Evolutionary conservation across 371 early-diverging fungal genomes (phyloP), one percentile per base, ranked within the genome.

Genomic region (Apophysomyces ossiformis): DNA sequence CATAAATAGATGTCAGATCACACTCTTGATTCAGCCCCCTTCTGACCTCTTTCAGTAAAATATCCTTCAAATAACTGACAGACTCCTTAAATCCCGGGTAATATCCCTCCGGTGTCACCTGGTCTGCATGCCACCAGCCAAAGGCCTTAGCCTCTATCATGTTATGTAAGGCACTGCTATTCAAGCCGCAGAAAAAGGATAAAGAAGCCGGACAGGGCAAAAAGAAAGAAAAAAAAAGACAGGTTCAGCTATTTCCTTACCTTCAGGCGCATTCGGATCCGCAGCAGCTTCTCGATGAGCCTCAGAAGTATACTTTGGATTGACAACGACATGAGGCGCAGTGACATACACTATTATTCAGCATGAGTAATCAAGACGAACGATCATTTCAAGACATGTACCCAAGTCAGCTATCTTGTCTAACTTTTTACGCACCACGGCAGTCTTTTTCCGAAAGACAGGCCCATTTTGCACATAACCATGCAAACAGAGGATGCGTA

Each of bases 391-490:
- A 13, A n/a, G n/a, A 13, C 16, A n/a, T 18, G 66, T 78, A 86
- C 89, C 86, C n/a, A 89, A 64, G 35, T 88, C 88, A 7, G 88
- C 89, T 21, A 82, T 64, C 16, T 79, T 81, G 60, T 87, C 87
- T 21, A 89, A 70, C 38, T 86, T 79, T 69, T 89, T 90, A 43
- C 90, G 80, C 46, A 92, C 79, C 8, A 87, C 89, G 0, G 88
- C 86, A 2, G 90, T 90, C 70, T 89, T 86, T 59, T 88, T 86
- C 16, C 85, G 77, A 68, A 91, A 91, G 1, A 90, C 81, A 35
- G 72, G 37, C 0, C 83, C 88, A 69, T 92, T 92, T 73, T 93
- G 93, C 18, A 87, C 83, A 79, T 89, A 90, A 35, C 93, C 93
- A 73, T 93, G 93, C 38, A 93, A 81, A 61, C 90, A 90, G 21